These are phyloP conservation scores for Periconia digitata DNA, from an alignment of 2,329 filamentous ascomycete species.

Conservation along the genomic window DNA sequence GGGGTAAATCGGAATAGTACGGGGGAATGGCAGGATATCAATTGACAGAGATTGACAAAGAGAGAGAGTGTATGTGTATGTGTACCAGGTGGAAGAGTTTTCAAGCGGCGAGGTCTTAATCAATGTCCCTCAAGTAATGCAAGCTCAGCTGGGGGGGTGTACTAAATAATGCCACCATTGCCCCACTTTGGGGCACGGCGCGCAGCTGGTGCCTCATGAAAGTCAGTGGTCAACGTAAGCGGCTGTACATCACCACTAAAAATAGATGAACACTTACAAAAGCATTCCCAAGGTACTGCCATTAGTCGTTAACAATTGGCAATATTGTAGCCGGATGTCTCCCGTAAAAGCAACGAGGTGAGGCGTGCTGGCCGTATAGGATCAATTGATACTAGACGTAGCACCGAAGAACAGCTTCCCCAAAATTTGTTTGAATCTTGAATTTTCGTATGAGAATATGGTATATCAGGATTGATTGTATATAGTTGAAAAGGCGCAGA, in stretches of 20 bases:
- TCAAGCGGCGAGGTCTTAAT: constrained; percentile 15
- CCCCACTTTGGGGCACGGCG: constrained; percentile 33
- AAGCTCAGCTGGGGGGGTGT: constrained; percentile 22
- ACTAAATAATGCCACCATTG: constrained; percentile 20
- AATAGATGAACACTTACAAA: constrained; percentile 16
- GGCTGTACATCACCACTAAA: constrained; percentile 30
- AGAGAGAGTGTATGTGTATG: not conserved
- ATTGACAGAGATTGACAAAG: constrained; percentile 6
- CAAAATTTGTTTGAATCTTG: no score
- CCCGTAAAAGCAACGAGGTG: no score
- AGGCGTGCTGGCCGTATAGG: no score
- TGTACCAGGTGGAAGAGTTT: not conserved
- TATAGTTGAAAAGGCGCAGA: no score
- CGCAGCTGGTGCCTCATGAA: constrained; percentile 20
- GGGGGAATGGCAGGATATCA: constrained; percentile 10
- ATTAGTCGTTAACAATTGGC: no score
- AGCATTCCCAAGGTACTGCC: no score
- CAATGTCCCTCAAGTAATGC: constrained; percentile 18
- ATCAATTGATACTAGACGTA: no score
- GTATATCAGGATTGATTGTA: no score
- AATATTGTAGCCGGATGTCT: no score
- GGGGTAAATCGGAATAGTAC: constrained; percentile 22
- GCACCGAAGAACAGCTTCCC: no score
- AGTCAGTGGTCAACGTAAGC: constrained; percentile 16
- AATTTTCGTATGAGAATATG: no score